A percentile compares a stretch with the other conserved stretches of the same genome.
These are phyloP conservation scores for Solanum etuberosum DNA, from an alignment of 257 asterid genomes.

Conservation along the genomic window DNA sequence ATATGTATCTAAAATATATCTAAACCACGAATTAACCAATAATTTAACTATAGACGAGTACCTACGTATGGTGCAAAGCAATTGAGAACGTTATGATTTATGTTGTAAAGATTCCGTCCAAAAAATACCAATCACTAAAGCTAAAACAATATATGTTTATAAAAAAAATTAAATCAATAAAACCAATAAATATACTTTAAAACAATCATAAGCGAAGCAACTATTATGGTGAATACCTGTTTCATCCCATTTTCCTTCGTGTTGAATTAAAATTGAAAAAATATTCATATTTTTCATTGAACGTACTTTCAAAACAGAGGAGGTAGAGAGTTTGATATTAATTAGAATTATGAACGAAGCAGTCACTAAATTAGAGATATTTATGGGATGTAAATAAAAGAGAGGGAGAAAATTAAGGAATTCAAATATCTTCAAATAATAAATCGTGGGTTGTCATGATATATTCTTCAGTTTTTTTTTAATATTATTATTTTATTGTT, in stretches of 20 bases:
- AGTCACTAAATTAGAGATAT: background rate
- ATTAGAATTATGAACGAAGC: background rate
- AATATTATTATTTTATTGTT: background rate
- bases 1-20: too few species aligned
- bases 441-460: background rate
- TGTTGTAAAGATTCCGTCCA: background rate
- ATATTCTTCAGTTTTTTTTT: background rate
- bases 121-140: background rate
- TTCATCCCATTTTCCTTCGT: background rate
- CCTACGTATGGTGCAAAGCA: too few species aligned
- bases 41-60: too few species aligned
- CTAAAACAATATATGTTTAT: background rate
- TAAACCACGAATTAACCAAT: too few species aligned
- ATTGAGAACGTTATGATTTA: background rate
- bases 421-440: too few species aligned
- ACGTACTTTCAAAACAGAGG: background rate
- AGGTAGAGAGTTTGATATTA: background rate
- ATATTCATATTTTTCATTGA: background rate
- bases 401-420: background rate
- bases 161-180: background rate
- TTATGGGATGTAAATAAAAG: background rate
- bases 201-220: background rate
- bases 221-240: background rate
- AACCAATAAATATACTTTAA: background rate
- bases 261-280: background rate